Percentiles rank a stretch among this genome's conserved stretches.
These are phyloP conservation scores for Stagonosporopsis chrysanthemi DNA, from an alignment of 2,329 filamentous ascomycete genomes.

Conservation along the genomic window DNA sequence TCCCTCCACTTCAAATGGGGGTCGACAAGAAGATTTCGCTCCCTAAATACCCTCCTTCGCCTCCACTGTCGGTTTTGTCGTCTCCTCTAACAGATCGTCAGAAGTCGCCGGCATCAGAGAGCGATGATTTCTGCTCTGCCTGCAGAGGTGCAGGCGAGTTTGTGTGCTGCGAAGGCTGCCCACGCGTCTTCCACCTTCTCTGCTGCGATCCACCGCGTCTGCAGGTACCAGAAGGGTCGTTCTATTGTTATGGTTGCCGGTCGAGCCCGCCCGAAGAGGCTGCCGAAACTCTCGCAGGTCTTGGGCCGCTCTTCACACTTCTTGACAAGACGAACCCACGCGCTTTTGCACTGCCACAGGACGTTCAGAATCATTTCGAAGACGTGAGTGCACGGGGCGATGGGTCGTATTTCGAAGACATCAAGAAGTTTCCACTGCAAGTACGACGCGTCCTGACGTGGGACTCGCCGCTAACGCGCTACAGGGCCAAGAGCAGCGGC, in stretches of 20 bases:
- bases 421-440: conserved; percentile 66
- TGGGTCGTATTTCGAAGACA: conserved; percentile 80
- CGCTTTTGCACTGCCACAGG: conserved; percentile 73
- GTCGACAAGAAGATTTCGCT: conserved; percentile 37
- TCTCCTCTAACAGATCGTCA: conserved; percentile 53
- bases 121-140: conserved; percentile 88
- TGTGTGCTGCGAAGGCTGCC: conserved; percentile 92
- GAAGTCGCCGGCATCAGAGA: conserved; percentile 61
- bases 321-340: conserved; percentile 74
- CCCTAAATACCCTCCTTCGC: conserved; percentile 46
- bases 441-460: conserved; percentile 46
- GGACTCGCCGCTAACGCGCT: conserved; percentile 37
- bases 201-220: conserved; percentile 79
- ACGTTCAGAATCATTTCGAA: conserved; percentile 78
- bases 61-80: conserved; percentile 44
- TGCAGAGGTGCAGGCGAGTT: conserved; percentile 86
- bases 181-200: conserved; percentile 85
- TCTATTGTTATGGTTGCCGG: conserved; percentile 74
- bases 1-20: conserved; percentile 43
- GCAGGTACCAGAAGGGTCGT: conserved; percentile 54
- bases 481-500: conserved; percentile 49
- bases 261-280: conserved; percentile 36
- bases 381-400: conserved; percentile 78
- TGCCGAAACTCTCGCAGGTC: conserved; percentile 30
- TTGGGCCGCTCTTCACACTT: conserved; percentile 70